A percentile compares a stretch with the other conserved stretches of the same genome.
Evolutionary conservation across 345 rosid genomes (phyloP).

Genomic region (Mallotus nudiflorus): DNA sequence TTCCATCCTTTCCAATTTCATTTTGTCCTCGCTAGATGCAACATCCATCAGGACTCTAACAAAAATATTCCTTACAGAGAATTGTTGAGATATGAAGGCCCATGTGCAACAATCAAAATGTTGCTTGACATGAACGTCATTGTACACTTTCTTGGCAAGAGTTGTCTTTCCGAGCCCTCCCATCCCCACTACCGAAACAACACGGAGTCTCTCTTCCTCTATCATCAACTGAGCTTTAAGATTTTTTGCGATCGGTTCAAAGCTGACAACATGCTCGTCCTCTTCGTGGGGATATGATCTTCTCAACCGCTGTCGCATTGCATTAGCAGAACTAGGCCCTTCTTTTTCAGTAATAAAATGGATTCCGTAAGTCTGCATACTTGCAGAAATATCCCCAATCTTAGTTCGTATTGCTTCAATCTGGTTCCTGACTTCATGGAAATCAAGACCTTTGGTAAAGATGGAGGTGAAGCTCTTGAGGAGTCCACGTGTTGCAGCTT

Average conservation of each 20-base stretch:
- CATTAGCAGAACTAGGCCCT: too few species aligned
- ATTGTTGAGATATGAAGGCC: background rate
- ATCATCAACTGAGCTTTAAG: slow-evolving; percentile 3
- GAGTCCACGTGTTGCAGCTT: too few species aligned
- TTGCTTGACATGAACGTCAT: background rate
- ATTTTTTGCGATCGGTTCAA: background rate
- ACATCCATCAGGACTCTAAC: background rate
- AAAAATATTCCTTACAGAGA: background rate
- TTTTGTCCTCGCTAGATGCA: background rate
- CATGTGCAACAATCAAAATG: background rate
- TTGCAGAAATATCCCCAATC: too few species aligned
- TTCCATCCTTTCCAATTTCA: background rate
- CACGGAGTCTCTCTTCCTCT: background rate
- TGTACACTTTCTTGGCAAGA: slow-evolving; percentile 4
- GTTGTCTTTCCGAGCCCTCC: slow-evolving; percentile 18
- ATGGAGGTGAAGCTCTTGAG: too few species aligned
- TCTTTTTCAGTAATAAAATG: too few species aligned
- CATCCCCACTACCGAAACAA: slow-evolving; percentile 11
- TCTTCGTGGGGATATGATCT: background rate
- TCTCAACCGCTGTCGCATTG: background rate
- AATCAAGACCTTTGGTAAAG: too few species aligned
- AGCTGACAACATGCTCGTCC: slow-evolving; percentile 1
- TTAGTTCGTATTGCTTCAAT: too few species aligned
- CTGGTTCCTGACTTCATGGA: too few species aligned
- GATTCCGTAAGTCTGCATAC: too few species aligned